A percentile compares a stretch with the other conserved stretches of the same genome.
Conservation (phyloP, 2,329 filamentous ascomycete species). For the Paecilomyces fulvus region DNA sequence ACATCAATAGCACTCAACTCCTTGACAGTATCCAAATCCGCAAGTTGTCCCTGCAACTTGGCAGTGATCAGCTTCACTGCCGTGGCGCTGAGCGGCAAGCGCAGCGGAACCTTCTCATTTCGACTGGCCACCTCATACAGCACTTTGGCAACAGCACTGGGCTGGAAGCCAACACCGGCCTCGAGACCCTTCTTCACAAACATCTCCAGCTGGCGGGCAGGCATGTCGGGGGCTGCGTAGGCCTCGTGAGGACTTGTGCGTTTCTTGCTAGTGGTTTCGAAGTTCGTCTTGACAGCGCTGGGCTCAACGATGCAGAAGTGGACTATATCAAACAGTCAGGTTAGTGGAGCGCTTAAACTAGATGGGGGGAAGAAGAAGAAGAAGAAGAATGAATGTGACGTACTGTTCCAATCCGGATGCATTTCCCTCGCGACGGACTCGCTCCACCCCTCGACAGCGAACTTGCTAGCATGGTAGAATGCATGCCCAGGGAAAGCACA, state of each 20-base stretch:
- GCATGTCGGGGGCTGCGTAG: background rate
- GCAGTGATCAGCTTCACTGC: background rate
- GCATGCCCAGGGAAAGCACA: slow-evolving; percentile 11
- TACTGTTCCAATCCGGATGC: slow-evolving; percentile 12
- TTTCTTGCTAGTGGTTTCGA: slow-evolving; percentile 30
- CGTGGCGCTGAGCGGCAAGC: background rate
- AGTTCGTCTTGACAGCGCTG: slow-evolving; percentile 28
- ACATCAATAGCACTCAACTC: background rate
- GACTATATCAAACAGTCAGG: slow-evolving; percentile 10
- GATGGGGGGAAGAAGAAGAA: background rate
- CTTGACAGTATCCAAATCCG: background rate
- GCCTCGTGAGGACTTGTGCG: background rate
- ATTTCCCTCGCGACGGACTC: slow-evolving; percentile 14
- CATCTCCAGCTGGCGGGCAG: background rate
- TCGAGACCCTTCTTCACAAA: background rate
- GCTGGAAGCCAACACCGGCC: background rate
- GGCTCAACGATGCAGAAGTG: slow-evolving; percentile 39
- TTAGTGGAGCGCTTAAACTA: background rate
- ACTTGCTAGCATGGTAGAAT: slow-evolving; percentile 14
- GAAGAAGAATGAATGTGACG: background rate
- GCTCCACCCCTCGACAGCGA: slow-evolving; percentile 14
- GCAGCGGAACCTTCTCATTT: background rate
- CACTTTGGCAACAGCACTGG: background rate
- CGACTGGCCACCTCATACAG: background rate
- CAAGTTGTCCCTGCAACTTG: background rate